Evolutionary conservation across 2,329 filamentous ascomycete species (phyloP).

Genomic region (Colletotrichum tofieldiae): DNA sequence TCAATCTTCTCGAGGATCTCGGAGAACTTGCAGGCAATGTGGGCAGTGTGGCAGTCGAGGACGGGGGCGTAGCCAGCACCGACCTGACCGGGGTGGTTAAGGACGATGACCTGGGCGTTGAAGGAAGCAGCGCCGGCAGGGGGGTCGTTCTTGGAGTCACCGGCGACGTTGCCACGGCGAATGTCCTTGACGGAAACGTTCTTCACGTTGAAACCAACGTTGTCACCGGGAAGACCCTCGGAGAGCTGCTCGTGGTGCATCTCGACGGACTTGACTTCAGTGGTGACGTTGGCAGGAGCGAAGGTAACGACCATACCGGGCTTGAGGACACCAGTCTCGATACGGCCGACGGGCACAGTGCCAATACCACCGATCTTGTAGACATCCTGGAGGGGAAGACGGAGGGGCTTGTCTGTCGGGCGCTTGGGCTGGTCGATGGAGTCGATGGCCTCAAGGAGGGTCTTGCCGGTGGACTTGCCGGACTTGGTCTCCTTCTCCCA

Average conservation of each 20-base stretch:
- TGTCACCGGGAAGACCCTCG: slow-evolving; percentile 98
- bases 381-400: slow-evolving; percentile 99
- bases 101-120: slow-evolving; percentile 99
- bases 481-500: slow-evolving; percentile 99
- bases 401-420: slow-evolving; percentile 99
- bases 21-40: slow-evolving; percentile 99
- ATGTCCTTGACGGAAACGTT: slow-evolving; percentile 99
- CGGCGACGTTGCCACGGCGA: slow-evolving; percentile 99
- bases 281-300: slow-evolving; percentile 98
- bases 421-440: slow-evolving; percentile 92
- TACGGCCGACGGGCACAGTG: slow-evolving; percentile 99
- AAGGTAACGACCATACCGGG: slow-evolving; percentile 96
- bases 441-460: slow-evolving; percentile 99
- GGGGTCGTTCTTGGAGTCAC: slow-evolving; percentile 99
- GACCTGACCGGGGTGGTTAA: slow-evolving; percentile 99
- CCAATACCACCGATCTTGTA: slow-evolving; percentile 99
- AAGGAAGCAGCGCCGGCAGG: slow-evolving; percentile 91
- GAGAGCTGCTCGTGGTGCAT: slow-evolving; percentile 99
- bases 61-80: slow-evolving; percentile 99
- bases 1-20: slow-evolving; percentile 99
- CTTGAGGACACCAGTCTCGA: slow-evolving; percentile 99
- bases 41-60: slow-evolving; percentile 99
- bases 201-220: slow-evolving; percentile 99
- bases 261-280: slow-evolving; percentile 99
- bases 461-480: slow-evolving; percentile 92